These are phyloP conservation scores for Pseudomassariella vexata DNA, from an alignment of 2,329 filamentous ascomycete species.

Conservation along the genomic window DNA sequence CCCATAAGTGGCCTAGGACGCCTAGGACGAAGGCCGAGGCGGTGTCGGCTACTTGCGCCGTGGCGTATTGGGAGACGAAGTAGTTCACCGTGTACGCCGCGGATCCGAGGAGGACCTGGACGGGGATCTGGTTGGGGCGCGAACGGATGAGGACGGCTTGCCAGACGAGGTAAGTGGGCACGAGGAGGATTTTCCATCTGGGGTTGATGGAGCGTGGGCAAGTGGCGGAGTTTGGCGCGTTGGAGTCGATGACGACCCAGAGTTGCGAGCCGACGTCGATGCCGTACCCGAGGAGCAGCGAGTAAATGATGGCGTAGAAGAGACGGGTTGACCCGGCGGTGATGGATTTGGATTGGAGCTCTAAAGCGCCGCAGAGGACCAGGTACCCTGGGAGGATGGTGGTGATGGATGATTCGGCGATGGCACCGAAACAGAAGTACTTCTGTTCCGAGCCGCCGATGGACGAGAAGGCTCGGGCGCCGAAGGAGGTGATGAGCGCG, in stretches of 20 bases:
- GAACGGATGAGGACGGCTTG: conserved; percentile 11
- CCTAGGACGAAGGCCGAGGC: conserved; percentile 9
- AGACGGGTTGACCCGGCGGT: conserved; percentile 68
- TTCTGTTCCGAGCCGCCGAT: conserved; percentile 33
- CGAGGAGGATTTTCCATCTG: conserved; percentile 60
- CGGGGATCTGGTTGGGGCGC: conserved; percentile 8
- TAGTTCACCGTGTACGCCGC: conserved; percentile 12
- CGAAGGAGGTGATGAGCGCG: conserved; percentile 55
- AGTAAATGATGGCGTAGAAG: conserved; percentile 71
- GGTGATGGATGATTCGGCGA: conserved; percentile 60
- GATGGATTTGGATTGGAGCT: conserved; percentile 64
- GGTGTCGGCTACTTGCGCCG: conserved; percentile 9
- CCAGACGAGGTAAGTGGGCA: conserved; percentile 66
- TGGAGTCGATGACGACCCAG: conserved; percentile 37
- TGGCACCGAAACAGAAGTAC: conserved; percentile 60
- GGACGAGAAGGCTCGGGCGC: conserved; percentile 58
- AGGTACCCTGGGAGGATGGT: conserved; percentile 62
- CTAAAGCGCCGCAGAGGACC: conserved; percentile 46
- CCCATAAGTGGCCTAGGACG: conserved; percentile 10
- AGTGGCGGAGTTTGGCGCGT: conserved; percentile 27
- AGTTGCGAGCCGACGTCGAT: conserved; percentile 47
- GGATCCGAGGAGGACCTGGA: conserved; percentile 11
- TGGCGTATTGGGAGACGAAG: conserved; percentile 11
- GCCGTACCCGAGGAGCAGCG: conserved; percentile 65
- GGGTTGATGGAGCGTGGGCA: conserved; percentile 23